These are phyloP conservation scores for Neofusicoccum cordaticola DNA, from an alignment of 2,329 filamentous ascomycete species.

Conservation along the genomic window DNA sequence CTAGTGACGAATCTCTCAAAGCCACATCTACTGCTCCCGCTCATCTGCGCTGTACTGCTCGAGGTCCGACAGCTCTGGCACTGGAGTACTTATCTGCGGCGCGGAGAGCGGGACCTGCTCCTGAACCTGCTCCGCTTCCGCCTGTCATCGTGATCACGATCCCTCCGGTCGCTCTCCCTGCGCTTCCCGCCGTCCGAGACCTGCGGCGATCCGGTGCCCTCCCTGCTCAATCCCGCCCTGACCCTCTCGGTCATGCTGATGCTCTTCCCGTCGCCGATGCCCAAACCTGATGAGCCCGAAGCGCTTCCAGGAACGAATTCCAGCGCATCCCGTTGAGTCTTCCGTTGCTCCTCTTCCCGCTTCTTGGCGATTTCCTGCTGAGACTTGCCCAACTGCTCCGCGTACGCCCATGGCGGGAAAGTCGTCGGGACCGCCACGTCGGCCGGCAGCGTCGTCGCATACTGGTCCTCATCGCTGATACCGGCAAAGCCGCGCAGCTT, in stretches of 20 bases:
- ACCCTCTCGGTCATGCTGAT: conserved; percentile 12
- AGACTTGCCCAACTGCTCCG: conserved; percentile 40
- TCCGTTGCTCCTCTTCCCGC: conserved; percentile 31
- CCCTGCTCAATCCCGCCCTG: conserved; percentile 12
- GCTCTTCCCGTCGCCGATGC: conserved; percentile 1
- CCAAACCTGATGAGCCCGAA: conserved; percentile 22
- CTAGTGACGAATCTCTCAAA: neutral
- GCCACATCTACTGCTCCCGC: neutral
- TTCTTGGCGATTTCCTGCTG: conserved; percentile 37
- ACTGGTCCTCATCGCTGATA: conserved; percentile 57
- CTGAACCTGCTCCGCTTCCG: conserved; percentile 22
- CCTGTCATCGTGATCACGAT: conserved; percentile 22
- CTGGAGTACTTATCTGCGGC: conserved; percentile 21
- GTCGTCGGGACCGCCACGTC: conserved; percentile 37
- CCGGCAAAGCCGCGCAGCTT: conserved; percentile 70
- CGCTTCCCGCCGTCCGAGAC: conserved; percentile 26
- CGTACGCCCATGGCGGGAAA: conserved; percentile 45
- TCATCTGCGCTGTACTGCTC: neutral
- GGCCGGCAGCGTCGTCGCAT: conserved; percentile 56
- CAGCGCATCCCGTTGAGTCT: conserved; percentile 28
- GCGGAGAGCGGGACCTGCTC: conserved; percentile 31
- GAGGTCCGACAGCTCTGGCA: neutral
- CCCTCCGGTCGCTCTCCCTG: conserved; percentile 32
- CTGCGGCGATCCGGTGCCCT: conserved; percentile 15
- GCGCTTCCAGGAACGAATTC: conserved; percentile 33